These are phyloP conservation scores for Boletus insuetus DNA, from an alignment of 768 basidiomycete genomes.

Conservation along the genomic window DNA sequence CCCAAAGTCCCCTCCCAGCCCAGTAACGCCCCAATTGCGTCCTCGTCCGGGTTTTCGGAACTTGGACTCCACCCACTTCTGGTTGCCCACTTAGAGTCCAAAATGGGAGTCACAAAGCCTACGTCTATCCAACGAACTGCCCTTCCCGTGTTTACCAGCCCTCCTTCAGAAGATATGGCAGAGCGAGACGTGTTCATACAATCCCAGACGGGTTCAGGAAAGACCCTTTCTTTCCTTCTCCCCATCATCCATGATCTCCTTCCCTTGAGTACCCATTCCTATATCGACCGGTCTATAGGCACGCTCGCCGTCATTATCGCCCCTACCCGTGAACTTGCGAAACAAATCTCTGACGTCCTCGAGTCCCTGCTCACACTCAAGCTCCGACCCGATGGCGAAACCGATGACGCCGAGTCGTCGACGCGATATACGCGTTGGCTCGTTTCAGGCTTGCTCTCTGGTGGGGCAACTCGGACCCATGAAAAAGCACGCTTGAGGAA, in stretches of 20 bases:
- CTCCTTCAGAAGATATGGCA: constrained; percentile 34
- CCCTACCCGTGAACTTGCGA: constrained; percentile 93
- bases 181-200: constrained; percentile 87
- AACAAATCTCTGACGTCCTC: constrained; percentile 95
- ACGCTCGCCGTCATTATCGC: constrained; percentile 93
- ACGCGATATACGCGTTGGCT: constrained; percentile 80
- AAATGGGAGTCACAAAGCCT: constrained; percentile 81
- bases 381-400: constrained; percentile 55
- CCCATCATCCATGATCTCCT: constrained; percentile 95
- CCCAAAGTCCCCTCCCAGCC: constrained; percentile 42
- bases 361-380: constrained; percentile 77
- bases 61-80: constrained; percentile 84
- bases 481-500: constrained; percentile 95
- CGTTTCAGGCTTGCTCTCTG: constrained; percentile 88
- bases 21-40: constrained; percentile 79
- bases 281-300: constrained; percentile 92
- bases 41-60: constrained; percentile 75
- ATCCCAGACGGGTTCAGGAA: constrained; percentile 96
- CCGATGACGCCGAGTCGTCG: constrained; percentile 43
- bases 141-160: constrained; percentile 57
- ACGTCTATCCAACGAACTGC: constrained; percentile 86
- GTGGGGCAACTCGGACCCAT: constrained; percentile 91
- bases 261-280: constrained; percentile 83
- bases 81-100: constrained; percentile 68
- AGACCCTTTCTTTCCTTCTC: constrained; percentile 89